phyloP scores from a whole-genome alignment of 2,329 filamentous ascomycete species.

The Fusarium odoratissimum region DNA sequence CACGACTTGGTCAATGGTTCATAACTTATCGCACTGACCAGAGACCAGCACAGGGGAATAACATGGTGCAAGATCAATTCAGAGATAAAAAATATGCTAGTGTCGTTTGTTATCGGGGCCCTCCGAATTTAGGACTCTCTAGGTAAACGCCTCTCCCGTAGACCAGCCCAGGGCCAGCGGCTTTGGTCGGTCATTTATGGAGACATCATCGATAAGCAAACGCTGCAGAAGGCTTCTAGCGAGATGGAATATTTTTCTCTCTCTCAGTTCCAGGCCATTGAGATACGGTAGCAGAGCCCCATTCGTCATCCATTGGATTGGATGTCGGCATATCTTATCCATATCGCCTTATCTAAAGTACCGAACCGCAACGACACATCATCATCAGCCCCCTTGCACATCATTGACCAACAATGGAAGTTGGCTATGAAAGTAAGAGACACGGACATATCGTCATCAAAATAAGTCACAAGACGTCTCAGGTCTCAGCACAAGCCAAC shows the following conservation, averaged over 20 bases:
- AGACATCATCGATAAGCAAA: constrained; percentile 28
- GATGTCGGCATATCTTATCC: constrained; percentile 31
- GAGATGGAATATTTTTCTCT: constrained; percentile 21
- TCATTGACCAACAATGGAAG: constrained; percentile 8
- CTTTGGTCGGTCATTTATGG: constrained; percentile 40
- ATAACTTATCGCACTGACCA: constrained; percentile 4
- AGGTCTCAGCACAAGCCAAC: constrained; percentile 16
- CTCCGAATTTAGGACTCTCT: constrained; percentile 26
- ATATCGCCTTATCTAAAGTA: constrained; percentile 18
- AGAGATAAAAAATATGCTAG: constrained; percentile 17
- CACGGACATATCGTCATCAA: constrained; percentile 9
- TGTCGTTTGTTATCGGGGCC: constrained; percentile 20
- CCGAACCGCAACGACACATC: constrained; percentile 9
- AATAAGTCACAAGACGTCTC: constrained; percentile 23
- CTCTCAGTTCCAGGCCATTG: neutral
- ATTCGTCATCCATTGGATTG: constrained; percentile 1
- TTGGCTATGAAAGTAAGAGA: neutral
- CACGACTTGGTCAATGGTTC: neutral
- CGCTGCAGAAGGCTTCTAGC: constrained; percentile 27
- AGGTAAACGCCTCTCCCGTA: constrained; percentile 38
- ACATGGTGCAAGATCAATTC: neutral
- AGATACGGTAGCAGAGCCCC: constrained; percentile 33
- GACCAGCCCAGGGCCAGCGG: constrained; percentile 22
- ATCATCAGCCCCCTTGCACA: neutral
- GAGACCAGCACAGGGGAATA: constrained; percentile 8